Evolutionary conservation across 2,329 filamentous ascomycete genomes (phyloP).

Genomic region (Phaeophleospora eucalypticola): DNA sequence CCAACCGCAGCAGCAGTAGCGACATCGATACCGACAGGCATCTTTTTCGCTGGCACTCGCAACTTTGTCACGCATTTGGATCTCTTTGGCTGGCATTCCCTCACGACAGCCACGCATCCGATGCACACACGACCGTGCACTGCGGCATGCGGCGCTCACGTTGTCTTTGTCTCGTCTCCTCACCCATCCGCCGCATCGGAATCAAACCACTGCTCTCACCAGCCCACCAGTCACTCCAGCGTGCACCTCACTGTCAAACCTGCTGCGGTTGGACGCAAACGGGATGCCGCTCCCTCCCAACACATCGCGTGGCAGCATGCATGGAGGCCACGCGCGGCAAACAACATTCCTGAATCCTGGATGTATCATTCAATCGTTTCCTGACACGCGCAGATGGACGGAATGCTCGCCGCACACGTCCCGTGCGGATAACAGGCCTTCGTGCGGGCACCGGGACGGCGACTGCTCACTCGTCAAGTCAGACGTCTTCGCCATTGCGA

Average conservation of each 20-base stretch:
- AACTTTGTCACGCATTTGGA: background rate
- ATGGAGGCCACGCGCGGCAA: conserved; percentile 7
- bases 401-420: background rate
- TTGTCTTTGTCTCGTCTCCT: conserved; percentile 17
- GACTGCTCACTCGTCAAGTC: too few relatives aligned
- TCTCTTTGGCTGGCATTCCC: background rate
- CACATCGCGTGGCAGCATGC: background rate
- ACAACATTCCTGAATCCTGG: background rate
- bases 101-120: conserved; percentile 4
- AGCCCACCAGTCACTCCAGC: too few relatives aligned
- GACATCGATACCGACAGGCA: too few relatives aligned
- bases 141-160: conserved; percentile 14
- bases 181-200: conserved; percentile 8
- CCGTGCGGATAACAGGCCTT: background rate
- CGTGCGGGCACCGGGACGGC: background rate
- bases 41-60: too few relatives aligned
- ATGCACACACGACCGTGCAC: conserved; percentile 14
- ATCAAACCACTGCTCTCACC: too few relatives aligned
- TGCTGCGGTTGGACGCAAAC: conserved; percentile 11
- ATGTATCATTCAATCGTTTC: background rate
- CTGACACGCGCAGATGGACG: background rate
- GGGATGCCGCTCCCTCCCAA: conserved; percentile 2
- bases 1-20: too few relatives aligned
- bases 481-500: background rate
- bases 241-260: background rate